A percentile compares a stretch with the other conserved stretches of the same genome.
phyloP scores from a whole-genome alignment of 2,329 filamentous ascomycete genomes.

The Colletotrichum sp. region DNA sequence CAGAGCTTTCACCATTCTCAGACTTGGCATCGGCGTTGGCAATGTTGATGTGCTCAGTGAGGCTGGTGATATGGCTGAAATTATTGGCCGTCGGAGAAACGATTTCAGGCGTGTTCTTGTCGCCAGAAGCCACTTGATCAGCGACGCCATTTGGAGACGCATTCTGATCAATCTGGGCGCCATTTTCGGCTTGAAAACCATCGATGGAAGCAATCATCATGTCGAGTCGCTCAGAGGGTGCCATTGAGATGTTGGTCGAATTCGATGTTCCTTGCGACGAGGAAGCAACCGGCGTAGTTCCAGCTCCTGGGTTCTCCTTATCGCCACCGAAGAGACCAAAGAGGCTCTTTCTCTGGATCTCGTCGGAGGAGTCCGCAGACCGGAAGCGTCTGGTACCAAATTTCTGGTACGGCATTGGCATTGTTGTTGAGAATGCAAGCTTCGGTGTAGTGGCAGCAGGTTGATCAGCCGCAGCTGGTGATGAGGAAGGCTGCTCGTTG shows the following conservation, averaged over 20 bases:
- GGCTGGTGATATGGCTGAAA: background rate
- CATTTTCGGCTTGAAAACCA: background rate
- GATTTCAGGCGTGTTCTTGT: background rate
- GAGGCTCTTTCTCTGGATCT: background rate
- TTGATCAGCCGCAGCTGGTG: background rate
- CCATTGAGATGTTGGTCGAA: background rate
- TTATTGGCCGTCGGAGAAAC: background rate
- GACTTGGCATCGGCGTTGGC: background rate
- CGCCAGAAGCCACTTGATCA: background rate
- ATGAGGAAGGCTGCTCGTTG: background rate
- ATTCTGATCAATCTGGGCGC: background rate
- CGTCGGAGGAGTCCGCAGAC: background rate
- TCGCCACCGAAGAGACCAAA: background rate
- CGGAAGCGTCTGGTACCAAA: background rate
- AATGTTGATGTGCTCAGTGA: background rate
- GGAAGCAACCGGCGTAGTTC: background rate
- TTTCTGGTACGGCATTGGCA: background rate
- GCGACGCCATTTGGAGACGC: background rate
- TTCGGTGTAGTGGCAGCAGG: background rate
- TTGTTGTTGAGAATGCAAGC: background rate
- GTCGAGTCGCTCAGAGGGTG: background rate
- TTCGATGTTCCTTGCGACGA: background rate
- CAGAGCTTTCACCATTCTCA: background rate
- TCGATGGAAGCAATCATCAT: background rate
- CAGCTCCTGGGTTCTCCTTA: background rate